Evolutionary conservation across 2,329 filamentous ascomycete genomes (phyloP).

Genomic region (Colletotrichum plurivorum): DNA sequence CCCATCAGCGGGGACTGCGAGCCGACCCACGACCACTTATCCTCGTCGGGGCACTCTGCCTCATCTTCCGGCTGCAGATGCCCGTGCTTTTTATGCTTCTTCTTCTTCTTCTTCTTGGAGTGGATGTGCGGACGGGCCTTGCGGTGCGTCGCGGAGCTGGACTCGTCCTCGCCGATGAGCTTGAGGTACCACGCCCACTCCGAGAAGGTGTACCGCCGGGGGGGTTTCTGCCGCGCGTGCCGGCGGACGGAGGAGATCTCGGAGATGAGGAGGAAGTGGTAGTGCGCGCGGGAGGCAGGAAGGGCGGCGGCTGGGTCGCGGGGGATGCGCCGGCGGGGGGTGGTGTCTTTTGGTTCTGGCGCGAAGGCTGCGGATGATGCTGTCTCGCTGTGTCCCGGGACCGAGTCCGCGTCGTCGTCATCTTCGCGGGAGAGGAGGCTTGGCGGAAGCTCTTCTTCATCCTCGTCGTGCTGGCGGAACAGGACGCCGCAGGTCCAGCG

Average conservation of each 20-base stretch:
- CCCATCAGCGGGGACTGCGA: constrained; percentile 79
- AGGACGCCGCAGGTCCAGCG: constrained; percentile 29
- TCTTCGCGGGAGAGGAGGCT: constrained; percentile 55
- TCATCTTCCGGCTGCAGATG: constrained; percentile 20
- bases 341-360: constrained; percentile 10
- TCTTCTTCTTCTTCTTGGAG: constrained; percentile 40
- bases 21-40: constrained; percentile 81
- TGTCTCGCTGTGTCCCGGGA: background rate
- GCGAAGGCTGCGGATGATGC: background rate
- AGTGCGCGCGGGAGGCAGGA: constrained; percentile 54
- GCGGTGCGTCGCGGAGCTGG: constrained; percentile 64
- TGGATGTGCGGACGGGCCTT: constrained; percentile 49
- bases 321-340: constrained; percentile 56
- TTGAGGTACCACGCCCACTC: constrained; percentile 90
- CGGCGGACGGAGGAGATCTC: constrained; percentile 78
- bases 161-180: constrained; percentile 79
- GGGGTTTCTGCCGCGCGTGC: constrained; percentile 70
- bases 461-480: constrained; percentile 21
- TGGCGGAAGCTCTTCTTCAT: constrained; percentile 53
- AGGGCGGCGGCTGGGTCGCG: constrained; percentile 57
- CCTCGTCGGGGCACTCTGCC: constrained; percentile 47
- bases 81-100: constrained; percentile 37
- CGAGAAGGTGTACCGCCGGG: constrained; percentile 81
- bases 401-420: constrained; percentile 34
- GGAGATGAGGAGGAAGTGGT: constrained; percentile 77